Evolutionary conservation across 371 early-diverging fungal species (phyloP).

Genomic region (Mucor velutinosus): DNA sequence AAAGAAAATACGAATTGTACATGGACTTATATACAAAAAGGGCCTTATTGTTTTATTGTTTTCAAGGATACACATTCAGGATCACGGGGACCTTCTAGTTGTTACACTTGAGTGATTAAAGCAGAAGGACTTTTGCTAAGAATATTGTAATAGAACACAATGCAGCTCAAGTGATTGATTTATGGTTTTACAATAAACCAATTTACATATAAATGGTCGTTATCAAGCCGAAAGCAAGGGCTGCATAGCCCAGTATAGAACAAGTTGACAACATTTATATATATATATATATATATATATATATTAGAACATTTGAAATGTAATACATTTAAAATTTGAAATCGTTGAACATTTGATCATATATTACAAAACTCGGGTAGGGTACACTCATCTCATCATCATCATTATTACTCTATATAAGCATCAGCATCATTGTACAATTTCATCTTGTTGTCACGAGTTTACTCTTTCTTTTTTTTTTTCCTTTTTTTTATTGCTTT

Average conservation of each 20-base stretch:
- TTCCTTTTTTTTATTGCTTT: background rate
- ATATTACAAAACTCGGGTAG: background rate
- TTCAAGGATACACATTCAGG: background rate
- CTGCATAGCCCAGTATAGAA: background rate
- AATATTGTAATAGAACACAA: background rate
- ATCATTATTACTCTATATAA: background rate
- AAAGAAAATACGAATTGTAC: background rate
- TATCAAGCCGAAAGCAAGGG: too few species aligned
- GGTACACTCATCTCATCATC: slow-evolving; percentile 11
- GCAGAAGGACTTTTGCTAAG: background rate
- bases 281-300: too few species aligned
- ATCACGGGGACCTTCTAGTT: slow-evolving; percentile 3
- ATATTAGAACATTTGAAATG: background rate
- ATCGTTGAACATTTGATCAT: background rate
- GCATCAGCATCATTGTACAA: slow-evolving; percentile 7
- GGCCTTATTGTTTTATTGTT: background rate
- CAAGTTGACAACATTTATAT: background rate
- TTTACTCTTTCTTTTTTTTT: background rate
- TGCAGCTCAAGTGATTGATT: slow-evolving; percentile 8
- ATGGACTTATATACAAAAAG: background rate
- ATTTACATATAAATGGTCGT: background rate
- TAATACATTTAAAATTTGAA: background rate
- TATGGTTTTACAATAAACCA: background rate
- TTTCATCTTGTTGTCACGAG: slow-evolving; percentile 10
- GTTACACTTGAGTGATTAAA: slow-evolving; percentile 6